A percentile compares a stretch with the other conserved stretches of the same genome.
Evolutionary conservation across 108 stramenopile genomes (phyloP).

Genomic region (Cyclostephanos tholiformis): DNA sequence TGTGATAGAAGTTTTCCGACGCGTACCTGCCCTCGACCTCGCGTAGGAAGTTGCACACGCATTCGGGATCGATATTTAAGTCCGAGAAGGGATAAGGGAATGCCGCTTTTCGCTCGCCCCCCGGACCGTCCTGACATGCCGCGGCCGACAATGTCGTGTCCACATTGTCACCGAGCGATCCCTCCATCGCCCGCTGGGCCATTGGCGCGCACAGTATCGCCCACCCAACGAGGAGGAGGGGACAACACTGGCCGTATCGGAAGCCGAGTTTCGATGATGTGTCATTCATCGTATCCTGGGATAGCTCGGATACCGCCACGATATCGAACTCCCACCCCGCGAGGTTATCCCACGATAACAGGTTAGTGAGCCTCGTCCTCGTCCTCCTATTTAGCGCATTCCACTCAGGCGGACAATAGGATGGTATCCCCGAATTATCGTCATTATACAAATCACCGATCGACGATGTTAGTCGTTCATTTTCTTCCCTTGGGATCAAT

Average conservation of each 20-base stretch:
- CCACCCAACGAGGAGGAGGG: slow-evolving; percentile 62
- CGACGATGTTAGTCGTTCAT: background rate
- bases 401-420: slow-evolving; percentile 38
- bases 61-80: background rate
- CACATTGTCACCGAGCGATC: slow-evolving; percentile 23
- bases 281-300: background rate
- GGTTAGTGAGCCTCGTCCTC: slow-evolving; percentile 28
- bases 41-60: slow-evolving; percentile 35
- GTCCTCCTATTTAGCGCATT: slow-evolving; percentile 15
- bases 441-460: background rate
- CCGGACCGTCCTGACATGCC: background rate
- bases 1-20: slow-evolving; percentile 67
- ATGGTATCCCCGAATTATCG: background rate
- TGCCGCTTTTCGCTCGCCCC: slow-evolving; percentile 11
- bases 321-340: slow-evolving; percentile 67
- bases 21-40: slow-evolving; percentile 46
- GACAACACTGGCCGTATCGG: slow-evolving; percentile 23
- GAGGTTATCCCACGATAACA: slow-evolving; percentile 56
- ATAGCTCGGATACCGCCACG: slow-evolving; percentile 52
- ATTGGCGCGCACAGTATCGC: slow-evolving; percentile 62
- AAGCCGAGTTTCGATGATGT: background rate
- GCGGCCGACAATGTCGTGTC: slow-evolving; percentile 8
- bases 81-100: slow-evolving; percentile 14
- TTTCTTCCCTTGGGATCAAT: background rate
- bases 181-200: slow-evolving; percentile 54